Percentiles rank a stretch among this genome's conserved stretches.
Conservation (phyloP, 345 rosid species). For the Turritis glabra region DNA sequence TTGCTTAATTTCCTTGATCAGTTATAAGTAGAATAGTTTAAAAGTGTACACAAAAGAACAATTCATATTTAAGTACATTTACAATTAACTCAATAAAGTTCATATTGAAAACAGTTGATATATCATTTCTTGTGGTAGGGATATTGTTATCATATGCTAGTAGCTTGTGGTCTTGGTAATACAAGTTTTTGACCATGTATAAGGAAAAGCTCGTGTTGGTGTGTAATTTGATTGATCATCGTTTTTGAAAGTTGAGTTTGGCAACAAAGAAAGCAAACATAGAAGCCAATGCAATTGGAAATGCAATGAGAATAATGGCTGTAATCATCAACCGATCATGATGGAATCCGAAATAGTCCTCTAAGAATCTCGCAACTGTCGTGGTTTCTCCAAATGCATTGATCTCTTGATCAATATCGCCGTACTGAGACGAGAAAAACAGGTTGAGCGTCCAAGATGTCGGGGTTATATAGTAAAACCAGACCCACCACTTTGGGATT, state of each 20-base stretch:
- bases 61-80: constrained; percentile 3
- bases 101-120: constrained; percentile 1
- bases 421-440: constrained; percentile 71
- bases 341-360: constrained; percentile 60
- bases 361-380: constrained; percentile 47
- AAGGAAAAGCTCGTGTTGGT: background rate
- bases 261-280: constrained; percentile 59
- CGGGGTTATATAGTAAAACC: constrained; percentile 64
- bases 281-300: constrained; percentile 56
- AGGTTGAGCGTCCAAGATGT: constrained; percentile 73
- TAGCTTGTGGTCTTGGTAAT: constrained; percentile 10
- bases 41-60: background rate
- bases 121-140: constrained; percentile 8
- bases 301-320: constrained; percentile 45
- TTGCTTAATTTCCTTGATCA: background rate
- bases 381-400: constrained; percentile 50
- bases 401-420: constrained; percentile 53
- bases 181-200: background rate
- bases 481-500: constrained; percentile 87
- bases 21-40: constrained; percentile 4
- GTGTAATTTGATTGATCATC: constrained; percentile 42
- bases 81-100: background rate
- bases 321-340: constrained; percentile 41
- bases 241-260: constrained; percentile 57
- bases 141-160: background rate